Conservation (phyloP, 345 rosid species). For the Citrus reticulata region DNA sequence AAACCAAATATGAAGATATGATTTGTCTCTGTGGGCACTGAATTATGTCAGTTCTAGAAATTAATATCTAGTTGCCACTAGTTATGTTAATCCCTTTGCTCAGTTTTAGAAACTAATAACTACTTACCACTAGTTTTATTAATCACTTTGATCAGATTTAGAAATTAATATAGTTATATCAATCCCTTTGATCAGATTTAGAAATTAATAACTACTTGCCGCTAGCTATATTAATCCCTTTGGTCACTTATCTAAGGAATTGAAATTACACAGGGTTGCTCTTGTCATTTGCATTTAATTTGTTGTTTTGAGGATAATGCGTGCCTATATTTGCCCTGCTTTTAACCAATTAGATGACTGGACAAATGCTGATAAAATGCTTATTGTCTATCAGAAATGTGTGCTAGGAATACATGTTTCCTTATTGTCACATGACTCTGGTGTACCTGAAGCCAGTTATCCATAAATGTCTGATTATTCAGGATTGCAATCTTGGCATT, state of each 20-base stretch:
- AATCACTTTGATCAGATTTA: background rate
- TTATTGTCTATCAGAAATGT: background rate
- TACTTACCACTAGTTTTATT: background rate
- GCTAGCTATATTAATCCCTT: background rate
- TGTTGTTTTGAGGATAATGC: background rate
- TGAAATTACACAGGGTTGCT: background rate
- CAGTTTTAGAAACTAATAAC: too few relatives aligned
- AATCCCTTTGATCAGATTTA: background rate
- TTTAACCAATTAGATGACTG: background rate
- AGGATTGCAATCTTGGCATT: constrained; percentile 85
- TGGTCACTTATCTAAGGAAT: background rate
- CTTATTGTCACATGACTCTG: background rate
- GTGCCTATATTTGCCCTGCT: background rate
- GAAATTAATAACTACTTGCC: background rate
- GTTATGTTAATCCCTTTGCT: background rate
- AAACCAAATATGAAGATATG: background rate
- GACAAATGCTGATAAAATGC: background rate
- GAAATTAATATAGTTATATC: background rate
- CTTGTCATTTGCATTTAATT: background rate
- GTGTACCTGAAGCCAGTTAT: background rate
- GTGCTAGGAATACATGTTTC: background rate
- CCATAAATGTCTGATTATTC: constrained; percentile 7
- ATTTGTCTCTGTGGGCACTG: background rate
- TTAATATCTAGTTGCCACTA: background rate
- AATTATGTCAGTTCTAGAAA: background rate